A percentile compares a stretch with the other conserved stretches of the same genome.
phyloP scores from a whole-genome alignment of 2,329 filamentous ascomycete species.

The Stachybotrys chartarum region DNA sequence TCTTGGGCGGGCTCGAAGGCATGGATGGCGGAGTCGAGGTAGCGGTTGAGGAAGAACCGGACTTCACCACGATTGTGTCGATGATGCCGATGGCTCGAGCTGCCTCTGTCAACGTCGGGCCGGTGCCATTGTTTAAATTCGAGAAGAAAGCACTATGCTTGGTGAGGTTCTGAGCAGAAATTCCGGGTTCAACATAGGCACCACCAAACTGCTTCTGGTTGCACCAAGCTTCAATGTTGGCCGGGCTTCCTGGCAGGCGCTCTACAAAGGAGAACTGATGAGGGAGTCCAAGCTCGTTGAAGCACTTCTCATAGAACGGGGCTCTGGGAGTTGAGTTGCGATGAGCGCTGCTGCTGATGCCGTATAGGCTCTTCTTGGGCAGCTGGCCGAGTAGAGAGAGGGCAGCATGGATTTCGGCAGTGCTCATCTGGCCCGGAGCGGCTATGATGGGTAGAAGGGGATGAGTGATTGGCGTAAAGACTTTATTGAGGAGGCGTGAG shows the following conservation, averaged over 20 bases:
- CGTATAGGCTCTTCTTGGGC: slow-evolving; percentile 73
- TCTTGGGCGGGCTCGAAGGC: slow-evolving; percentile 38
- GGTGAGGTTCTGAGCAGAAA: slow-evolving; percentile 54
- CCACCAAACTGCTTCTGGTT: slow-evolving; percentile 72
- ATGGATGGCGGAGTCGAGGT: slow-evolving; percentile 38
- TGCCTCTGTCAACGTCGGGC: slow-evolving; percentile 62
- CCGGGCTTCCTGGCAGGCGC: slow-evolving; percentile 55
- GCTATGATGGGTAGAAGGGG: slow-evolving; percentile 77
- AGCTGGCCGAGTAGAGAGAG: slow-evolving; percentile 73
- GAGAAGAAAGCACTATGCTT: slow-evolving; percentile 46
- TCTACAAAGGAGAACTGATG: slow-evolving; percentile 74
- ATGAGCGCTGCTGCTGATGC: slow-evolving; percentile 66
- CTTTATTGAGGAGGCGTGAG: slow-evolving; percentile 74
- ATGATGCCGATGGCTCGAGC: slow-evolving; percentile 73
- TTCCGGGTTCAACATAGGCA: slow-evolving; percentile 70
- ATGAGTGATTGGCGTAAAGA: slow-evolving; percentile 84
- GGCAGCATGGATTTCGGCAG: slow-evolving; percentile 76
- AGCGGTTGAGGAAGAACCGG: slow-evolving; percentile 31
- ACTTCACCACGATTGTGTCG: slow-evolving; percentile 68
- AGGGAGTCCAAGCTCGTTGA: slow-evolving; percentile 77
- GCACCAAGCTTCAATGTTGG: slow-evolving; percentile 64
- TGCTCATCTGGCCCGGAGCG: slow-evolving; percentile 78
- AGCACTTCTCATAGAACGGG: slow-evolving; percentile 79
- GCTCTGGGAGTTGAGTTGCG: slow-evolving; percentile 60
- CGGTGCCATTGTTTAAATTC: slow-evolving; percentile 40